These are phyloP conservation scores for Planoprotostelium fungivorum DNA, from an alignment of 78 protist species.

Conservation along the genomic window DNA sequence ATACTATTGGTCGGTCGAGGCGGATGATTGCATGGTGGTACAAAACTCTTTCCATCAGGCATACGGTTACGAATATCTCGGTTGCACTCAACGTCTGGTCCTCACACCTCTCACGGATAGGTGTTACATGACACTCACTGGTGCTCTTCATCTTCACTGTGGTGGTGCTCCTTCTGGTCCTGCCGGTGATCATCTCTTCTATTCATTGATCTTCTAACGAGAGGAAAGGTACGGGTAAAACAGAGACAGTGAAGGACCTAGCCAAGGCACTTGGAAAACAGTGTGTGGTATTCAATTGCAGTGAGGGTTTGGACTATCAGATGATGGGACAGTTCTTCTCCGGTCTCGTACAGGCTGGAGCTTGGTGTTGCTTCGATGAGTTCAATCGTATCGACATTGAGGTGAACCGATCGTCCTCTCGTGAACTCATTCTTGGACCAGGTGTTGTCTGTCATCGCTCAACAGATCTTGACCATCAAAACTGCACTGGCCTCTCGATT, in stretches of 20 bases:
- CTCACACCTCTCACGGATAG: constrained; percentile 92
- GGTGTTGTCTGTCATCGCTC: constrained; percentile 98
- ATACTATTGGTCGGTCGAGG: constrained; percentile 63
- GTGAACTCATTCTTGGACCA: constrained; percentile 29
- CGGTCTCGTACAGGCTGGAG: constrained; percentile 96
- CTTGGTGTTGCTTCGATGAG: constrained; percentile 99
- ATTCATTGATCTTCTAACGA: no score
- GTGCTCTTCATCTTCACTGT: constrained; percentile 82
- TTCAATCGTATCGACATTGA: constrained; percentile 98
- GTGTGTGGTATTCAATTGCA: constrained; percentile 95
- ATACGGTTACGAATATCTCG: constrained; percentile 97
- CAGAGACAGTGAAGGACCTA: constrained; percentile 95
- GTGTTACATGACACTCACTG: constrained; percentile 84
- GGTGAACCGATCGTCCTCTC: constrained; percentile 42
- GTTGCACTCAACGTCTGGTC: constrained; percentile 93
- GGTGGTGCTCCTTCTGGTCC: constrained; percentile 99
- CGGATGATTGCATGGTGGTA: constrained; percentile 37
- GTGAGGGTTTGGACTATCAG: constrained; percentile 94
- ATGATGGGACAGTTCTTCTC: constrained; percentile 96
- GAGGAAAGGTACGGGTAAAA: constrained; percentile 99
- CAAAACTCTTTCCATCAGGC: constrained; percentile 79
- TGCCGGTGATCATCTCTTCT: no score
- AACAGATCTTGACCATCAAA: constrained; percentile 97
- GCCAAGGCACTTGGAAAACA: constrained; percentile 88
- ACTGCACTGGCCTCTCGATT: constrained; percentile 47